Evolutionary conservation across 73 alveolate genomes (phyloP).

Genomic region (Stentor coeruleus): DNA sequence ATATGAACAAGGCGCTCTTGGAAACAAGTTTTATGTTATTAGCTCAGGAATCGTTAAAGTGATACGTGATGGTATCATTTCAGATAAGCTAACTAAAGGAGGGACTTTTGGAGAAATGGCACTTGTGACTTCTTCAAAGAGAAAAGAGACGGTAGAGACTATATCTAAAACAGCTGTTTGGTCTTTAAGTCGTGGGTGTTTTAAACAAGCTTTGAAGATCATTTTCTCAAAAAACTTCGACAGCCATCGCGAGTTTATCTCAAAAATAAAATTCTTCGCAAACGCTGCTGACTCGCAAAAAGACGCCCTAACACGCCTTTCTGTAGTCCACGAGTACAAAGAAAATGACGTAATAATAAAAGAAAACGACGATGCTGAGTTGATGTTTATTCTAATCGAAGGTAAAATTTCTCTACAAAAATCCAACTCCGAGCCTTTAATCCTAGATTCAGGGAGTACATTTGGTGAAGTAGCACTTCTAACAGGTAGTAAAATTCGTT

Average conservation of each 20-base stretch:
- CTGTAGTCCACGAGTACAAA: not conserved
- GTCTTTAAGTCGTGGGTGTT: not conserved
- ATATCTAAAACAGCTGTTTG: not conserved
- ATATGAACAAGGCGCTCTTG: not conserved
- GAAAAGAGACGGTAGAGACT: not conserved
- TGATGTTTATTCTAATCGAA: not conserved
- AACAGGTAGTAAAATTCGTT: not conserved
- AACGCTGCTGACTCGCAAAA: conserved; percentile 17
- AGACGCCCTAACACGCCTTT: not conserved
- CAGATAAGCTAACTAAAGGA: not conserved
- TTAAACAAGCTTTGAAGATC: not conserved
- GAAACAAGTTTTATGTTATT: not conserved
- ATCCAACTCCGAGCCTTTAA: not conserved
- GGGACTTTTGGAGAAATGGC: not conserved
- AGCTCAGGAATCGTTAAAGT: not conserved
- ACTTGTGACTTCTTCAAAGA: not conserved
- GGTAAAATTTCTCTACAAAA: not conserved
- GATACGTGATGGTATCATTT: not conserved
- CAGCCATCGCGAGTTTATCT: not conserved
- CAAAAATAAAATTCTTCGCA: not conserved
- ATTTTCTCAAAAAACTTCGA: not conserved
- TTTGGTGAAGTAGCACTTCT: not conserved
- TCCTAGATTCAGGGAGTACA: not conserved
- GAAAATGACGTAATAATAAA: not conserved
- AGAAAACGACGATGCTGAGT: not conserved